Evolutionary conservation across 257 asterid species (phyloP).

Genomic region (Petrea volubilis): DNA sequence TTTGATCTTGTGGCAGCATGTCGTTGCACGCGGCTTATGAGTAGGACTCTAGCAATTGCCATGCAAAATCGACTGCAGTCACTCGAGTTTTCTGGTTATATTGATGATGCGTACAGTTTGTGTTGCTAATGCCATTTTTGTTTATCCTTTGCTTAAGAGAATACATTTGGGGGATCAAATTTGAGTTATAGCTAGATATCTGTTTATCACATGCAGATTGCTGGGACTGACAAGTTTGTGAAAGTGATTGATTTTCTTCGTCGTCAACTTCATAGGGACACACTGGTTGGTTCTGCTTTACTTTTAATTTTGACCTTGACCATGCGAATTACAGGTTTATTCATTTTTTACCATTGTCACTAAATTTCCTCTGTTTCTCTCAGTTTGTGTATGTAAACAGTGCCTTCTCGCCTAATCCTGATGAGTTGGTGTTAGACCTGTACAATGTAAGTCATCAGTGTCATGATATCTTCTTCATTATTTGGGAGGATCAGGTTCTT

Average conservation of each 20-base stretch:
- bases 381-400: conserved; percentile 98
- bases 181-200: background rate
- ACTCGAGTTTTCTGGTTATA: background rate
- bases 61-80: background rate
- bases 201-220: conserved; percentile 52
- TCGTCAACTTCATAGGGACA: conserved; percentile 93
- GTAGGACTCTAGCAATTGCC: background rate
- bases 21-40: background rate
- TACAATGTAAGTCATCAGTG: conserved; percentile 62
- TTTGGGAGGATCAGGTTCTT: conserved; percentile 3
- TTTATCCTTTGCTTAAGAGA: background rate
- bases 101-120: background rate
- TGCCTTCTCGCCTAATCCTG: conserved; percentile 95
- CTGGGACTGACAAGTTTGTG: conserved; percentile 83
- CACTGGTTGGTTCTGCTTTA: conserved; percentile 51
- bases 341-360: background rate
- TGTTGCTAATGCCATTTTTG: background rate
- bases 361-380: conserved; percentile 19
- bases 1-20: background rate
- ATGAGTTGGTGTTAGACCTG: conserved; percentile 77
- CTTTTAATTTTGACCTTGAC: background rate
- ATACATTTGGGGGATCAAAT: background rate
- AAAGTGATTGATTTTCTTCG: conserved; percentile 92
- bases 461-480: conserved; percentile 1
- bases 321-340: background rate